Evolutionary conservation across 805 yeast genomes (phyloP), one percentile per base, ranked within the genome.

Genomic region (Tetrapisispora nanseiensis): DNA sequence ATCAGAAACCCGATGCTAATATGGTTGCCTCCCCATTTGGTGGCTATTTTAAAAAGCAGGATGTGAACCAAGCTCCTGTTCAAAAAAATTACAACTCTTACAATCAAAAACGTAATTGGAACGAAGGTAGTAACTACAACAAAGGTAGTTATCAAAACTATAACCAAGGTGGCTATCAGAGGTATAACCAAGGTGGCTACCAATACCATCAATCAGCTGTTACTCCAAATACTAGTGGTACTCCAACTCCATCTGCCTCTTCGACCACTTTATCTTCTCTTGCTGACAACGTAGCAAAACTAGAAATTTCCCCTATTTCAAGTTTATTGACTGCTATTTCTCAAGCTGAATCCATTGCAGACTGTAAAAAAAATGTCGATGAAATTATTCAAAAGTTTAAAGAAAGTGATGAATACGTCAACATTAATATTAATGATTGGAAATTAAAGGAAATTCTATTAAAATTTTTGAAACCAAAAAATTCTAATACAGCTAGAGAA

Each of bases 211-310:
- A 55, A 35, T 49, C 62, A n/a, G 49, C 58, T 55, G 48, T 67
- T 55, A 52, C 62, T 6, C 65, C 71, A 63, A 40, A 55, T 41
- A 49, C 52, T 40, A 47, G 66, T 57, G 49, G 44, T 11, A 56
- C 61, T 3, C 63, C 62, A 31, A 63, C 72, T 6, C 72, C 73
- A 40, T 59, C 66, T 21, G 70, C 76, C n/a, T 78, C 90, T 6
- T 75, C 87, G 9, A 71, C 85, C 4, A 82, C 95, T 2, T 69
- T 89, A 52, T 67, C 86, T 11, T 80, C 89, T 6, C 68, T 87
- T 46, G 75, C 76, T 51, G 74, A 81, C 30, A 84, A 92, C 3
- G 69, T 87, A 58, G 73, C 72, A 41, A 81, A 81, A 49, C 64
- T 85, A 41, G 74, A 72, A 16, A 54, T 77, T 32, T 67, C 83